Percentiles rank a stretch among this genome's conserved stretches.
Evolutionary conservation across 2,329 filamentous ascomycete species (phyloP).

Genomic region (Penicillium sp.): DNA sequence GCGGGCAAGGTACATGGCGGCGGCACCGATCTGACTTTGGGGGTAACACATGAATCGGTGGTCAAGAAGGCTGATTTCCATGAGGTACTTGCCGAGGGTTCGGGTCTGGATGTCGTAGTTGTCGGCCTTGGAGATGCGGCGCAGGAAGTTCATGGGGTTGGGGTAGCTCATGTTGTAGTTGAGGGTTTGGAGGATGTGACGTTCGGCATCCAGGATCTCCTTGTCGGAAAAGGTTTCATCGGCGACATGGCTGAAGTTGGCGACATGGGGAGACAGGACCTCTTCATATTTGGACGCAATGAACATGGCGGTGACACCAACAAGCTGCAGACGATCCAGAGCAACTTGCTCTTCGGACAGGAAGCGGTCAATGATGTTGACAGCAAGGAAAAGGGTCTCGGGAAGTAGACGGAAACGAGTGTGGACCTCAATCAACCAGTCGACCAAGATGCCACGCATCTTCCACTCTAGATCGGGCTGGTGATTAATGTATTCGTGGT

Average conservation of each 20-base stretch:
- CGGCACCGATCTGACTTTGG: slow-evolving; percentile 86
- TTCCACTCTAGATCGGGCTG: slow-evolving; percentile 98
- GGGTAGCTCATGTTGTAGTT: slow-evolving; percentile 98
- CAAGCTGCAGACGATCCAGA: slow-evolving; percentile 91
- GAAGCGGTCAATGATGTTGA: slow-evolving; percentile 99
- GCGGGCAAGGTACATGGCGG: slow-evolving; percentile 91
- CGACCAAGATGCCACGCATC: slow-evolving; percentile 93
- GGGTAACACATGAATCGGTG: slow-evolving; percentile 89
- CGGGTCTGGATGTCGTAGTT: slow-evolving; percentile 98
- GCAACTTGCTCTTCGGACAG: slow-evolving; percentile 93
- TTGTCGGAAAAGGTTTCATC: slow-evolving; percentile 94
- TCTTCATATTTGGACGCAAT: slow-evolving; percentile 99
- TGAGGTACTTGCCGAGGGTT: slow-evolving; percentile 94
- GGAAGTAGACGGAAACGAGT: slow-evolving; percentile 93
- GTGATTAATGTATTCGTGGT: slow-evolving; percentile 91
- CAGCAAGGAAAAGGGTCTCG: slow-evolving; percentile 92
- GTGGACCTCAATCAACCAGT: slow-evolving; percentile 98
- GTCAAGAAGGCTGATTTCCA: slow-evolving; percentile 94
- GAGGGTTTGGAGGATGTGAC: slow-evolving; percentile 85
- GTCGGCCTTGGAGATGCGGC: slow-evolving; percentile 97
- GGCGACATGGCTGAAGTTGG: slow-evolving; percentile 95
- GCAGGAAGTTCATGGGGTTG: slow-evolving; percentile 99
- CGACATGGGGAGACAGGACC: slow-evolving; percentile 92
- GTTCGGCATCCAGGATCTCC: slow-evolving; percentile 95
- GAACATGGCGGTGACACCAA: slow-evolving; percentile 98